A percentile compares a stretch with the other conserved stretches of the same genome.
These are phyloP conservation scores for Daucus carota DNA, from an alignment of 129 eudicot species.

Conservation along the genomic window DH1_v3.0 NC_030387.2:37867501-37868000, in stretches of 20 bases:
- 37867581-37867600: no score
- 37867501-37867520: no score
- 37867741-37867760: not conserved
- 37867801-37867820: not conserved
- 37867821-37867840: not conserved
- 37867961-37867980: not conserved
- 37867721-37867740: no score
- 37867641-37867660: no score
- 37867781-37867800: not conserved
- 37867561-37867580: no score
- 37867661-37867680: no score
- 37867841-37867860: not conserved
- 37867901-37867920: not conserved
- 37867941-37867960: not conserved
- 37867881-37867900: not conserved
- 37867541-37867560: no score
- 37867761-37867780: not conserved
- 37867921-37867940: not conserved
- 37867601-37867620: no score
- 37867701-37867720: no score
- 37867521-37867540: no score
- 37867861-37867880: not conserved
- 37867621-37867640: no score
- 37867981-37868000: not conserved
- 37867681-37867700: no score